A percentile compares a stretch with the other conserved stretches of the same genome.
phyloP scores from a whole-genome alignment of 139 green algal species.

The Limnomonas spitsbergensis region DNA sequence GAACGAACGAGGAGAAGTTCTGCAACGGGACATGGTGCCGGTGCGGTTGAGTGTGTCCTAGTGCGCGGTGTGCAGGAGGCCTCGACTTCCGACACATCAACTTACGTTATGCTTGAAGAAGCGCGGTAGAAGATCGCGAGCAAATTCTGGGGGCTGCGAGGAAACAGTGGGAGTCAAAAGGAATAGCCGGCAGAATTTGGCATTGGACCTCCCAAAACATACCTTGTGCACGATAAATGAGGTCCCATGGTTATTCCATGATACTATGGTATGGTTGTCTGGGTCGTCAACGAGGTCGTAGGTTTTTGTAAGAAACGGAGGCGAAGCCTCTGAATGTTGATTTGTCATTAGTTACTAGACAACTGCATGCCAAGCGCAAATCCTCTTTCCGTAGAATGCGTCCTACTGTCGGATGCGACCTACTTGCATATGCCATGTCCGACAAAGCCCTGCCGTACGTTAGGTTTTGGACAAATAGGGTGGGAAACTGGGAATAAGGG shows the following conservation, averaged over 20 bases:
- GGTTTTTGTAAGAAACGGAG: slow-evolving; percentile 68
- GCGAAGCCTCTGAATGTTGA: slow-evolving; percentile 16
- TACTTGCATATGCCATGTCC: too few relatives aligned
- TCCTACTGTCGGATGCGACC: too few relatives aligned
- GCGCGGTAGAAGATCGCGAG: slow-evolving; percentile 79
- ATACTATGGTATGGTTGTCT: slow-evolving; percentile 73
- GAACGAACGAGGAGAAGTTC: slow-evolving; percentile 94
- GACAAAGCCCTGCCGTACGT: too few relatives aligned
- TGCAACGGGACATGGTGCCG: slow-evolving; percentile 50
- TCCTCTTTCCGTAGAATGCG: too few relatives aligned
- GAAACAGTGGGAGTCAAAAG: slow-evolving; percentile 79
- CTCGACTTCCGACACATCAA: not conserved
- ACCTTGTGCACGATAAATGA: slow-evolving; percentile 59
- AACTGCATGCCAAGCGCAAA: too few relatives aligned
- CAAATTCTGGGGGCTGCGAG: slow-evolving; percentile 89
- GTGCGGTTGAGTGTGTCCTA: too few relatives aligned
- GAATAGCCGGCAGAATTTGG: not conserved
- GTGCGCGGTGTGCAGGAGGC: not conserved
- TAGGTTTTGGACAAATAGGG: too few relatives aligned
- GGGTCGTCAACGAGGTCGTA: slow-evolving; percentile 93
- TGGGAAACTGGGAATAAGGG: too few relatives aligned
- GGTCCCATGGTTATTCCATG: slow-evolving; percentile 58
- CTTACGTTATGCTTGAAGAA: slow-evolving; percentile 94
- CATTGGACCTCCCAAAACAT: not conserved
- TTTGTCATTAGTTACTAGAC: too few relatives aligned